Evolutionary conservation across 805 yeast species (phyloP).

Genomic region (Metschnikowia reukaufii): DNA sequence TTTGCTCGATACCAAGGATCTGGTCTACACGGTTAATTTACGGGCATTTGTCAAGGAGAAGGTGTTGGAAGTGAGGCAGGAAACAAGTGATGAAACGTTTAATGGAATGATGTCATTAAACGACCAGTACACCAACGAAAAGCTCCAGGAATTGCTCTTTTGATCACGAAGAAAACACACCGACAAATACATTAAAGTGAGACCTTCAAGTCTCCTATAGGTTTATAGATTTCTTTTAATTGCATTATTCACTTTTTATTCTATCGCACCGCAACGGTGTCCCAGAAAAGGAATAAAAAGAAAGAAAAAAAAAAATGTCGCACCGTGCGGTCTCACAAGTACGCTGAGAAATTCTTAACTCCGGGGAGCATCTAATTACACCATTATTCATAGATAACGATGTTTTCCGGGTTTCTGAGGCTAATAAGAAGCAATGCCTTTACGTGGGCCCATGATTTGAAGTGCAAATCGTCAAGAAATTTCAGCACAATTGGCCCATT

Average conservation of each 20-base stretch:
- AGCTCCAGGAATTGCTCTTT: conserved; percentile 22
- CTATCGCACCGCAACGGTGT: no score
- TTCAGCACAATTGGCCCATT: background rate
- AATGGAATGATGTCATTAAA: conserved; percentile 34
- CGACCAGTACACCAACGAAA: conserved; percentile 37
- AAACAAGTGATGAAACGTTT: conserved; percentile 32
- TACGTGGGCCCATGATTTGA: background rate
- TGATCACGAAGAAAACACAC: background rate
- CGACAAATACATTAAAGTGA: no score
- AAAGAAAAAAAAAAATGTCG: background rate
- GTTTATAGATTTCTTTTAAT: background rate
- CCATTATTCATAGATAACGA: no score
- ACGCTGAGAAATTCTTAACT: background rate
- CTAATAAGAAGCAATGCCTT: conserved; percentile 3
- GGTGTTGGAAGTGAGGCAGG: conserved; percentile 27
- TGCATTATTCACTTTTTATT: background rate
- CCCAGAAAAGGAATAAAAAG: no score
- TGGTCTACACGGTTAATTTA: conserved; percentile 46
- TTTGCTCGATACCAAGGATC: conserved; percentile 33
- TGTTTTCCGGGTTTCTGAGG: conserved; percentile 4
- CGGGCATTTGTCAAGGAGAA: conserved; percentile 41
- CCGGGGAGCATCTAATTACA: no score
- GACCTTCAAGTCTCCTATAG: no score
- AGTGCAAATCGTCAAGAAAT: background rate
- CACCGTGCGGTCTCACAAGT: background rate